Evolutionary conservation across 805 yeast species (phyloP).

Genomic region (Tetrapisispora arboricola): DNA sequence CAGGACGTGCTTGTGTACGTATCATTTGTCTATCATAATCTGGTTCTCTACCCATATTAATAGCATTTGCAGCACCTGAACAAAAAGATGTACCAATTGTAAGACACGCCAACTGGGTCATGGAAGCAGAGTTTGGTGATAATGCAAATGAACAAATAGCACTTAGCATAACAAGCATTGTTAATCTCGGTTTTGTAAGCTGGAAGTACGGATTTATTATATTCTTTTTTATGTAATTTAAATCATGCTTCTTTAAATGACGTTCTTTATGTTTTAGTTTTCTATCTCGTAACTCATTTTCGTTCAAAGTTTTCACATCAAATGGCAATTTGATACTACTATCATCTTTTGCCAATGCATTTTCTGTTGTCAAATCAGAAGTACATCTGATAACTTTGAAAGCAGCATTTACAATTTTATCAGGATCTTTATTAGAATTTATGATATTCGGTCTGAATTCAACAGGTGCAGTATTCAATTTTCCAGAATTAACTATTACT

Average conservation of each 20-base stretch:
- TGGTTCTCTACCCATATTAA: conserved; percentile 95
- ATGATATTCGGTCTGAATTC: conserved; percentile 31
- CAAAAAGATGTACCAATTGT: conserved; percentile 80
- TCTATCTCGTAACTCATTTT: conserved; percentile 7
- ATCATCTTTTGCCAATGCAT: background rate
- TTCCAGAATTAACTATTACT: background rate
- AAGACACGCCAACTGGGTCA: conserved; percentile 57
- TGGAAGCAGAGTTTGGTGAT: conserved; percentile 72
- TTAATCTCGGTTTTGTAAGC: conserved; percentile 82
- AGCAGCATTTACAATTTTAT: conserved; percentile 12
- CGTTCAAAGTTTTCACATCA: conserved; percentile 38
- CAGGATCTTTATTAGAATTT: conserved; percentile 5
- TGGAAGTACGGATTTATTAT: conserved; percentile 57
- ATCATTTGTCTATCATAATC: conserved; percentile 79
- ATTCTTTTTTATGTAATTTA: conserved; percentile 27
- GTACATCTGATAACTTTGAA: conserved; percentile 29
- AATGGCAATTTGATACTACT: conserved; percentile 36
- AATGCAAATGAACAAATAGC: conserved; percentile 90
- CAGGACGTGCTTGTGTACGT: conserved; percentile 81
- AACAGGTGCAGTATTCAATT: conserved; percentile 29
- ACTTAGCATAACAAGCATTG: conserved; percentile 79
- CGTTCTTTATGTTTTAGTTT: conserved; percentile 5
- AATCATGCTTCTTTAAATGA: background rate
- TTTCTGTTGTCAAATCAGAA: conserved; percentile 16
- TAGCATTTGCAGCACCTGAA: conserved; percentile 92